Conservation (phyloP, 768 basidiomycete genomes). For the Boletus rubescentipes region DNA sequence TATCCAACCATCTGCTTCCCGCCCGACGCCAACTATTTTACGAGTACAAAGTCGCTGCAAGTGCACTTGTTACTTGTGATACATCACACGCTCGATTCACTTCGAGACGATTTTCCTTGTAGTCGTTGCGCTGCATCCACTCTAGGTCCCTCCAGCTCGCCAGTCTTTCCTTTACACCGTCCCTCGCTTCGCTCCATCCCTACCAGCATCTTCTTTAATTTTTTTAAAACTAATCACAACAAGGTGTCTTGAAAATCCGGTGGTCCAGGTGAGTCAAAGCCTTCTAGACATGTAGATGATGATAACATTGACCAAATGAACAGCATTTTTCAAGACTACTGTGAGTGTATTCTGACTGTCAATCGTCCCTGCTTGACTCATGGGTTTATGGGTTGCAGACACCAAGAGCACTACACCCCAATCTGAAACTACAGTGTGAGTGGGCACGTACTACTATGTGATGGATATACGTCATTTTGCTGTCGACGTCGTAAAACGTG, state of each 20-base stretch:
- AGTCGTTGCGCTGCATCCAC: constrained; percentile 27
- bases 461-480: constrained; percentile 28
- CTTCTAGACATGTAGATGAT: constrained; percentile 1
- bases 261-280: constrained; percentile 18
- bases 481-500: constrained; percentile 40
- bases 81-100: constrained; percentile 48
- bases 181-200: constrained; percentile 28
- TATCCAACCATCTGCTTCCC: constrained; percentile 20
- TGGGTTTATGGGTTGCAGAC: constrained; percentile 2
- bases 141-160: constrained; percentile 28
- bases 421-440: constrained; percentile 22
- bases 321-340: constrained; percentile 11
- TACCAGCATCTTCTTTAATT: constrained; percentile 19
- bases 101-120: constrained; percentile 48
- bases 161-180: constrained; percentile 37
- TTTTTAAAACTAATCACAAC: constrained; percentile 19
- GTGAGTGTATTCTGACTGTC: constrained; percentile 13
- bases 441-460: constrained; percentile 6
- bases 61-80: constrained; percentile 25
- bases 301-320: neutral
- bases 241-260: constrained; percentile 14
- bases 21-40: constrained; percentile 26
- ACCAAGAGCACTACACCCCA: neutral
- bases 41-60: constrained; percentile 28
- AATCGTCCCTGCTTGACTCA: constrained; percentile 8